Conservation (phyloP, 805 yeast species). For the Kregervanrija pseudodelftensis region DNA sequence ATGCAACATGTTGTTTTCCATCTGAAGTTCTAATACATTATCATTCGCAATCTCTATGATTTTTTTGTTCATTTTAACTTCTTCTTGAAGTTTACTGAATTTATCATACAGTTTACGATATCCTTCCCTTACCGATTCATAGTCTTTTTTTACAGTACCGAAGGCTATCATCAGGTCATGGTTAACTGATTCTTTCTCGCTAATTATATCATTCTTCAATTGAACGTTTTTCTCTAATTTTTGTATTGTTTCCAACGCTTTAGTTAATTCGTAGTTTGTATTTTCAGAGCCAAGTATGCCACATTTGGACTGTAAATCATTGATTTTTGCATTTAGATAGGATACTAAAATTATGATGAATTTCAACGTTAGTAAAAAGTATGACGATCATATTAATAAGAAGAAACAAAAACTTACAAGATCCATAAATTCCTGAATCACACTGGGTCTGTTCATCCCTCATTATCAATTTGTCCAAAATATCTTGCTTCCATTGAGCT, state of each 20-base stretch:
- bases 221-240: constrained; percentile 5
- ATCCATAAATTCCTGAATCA: constrained; percentile 10
- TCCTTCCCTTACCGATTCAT: constrained; percentile 18
- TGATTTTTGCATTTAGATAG: no score
- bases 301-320: no score
- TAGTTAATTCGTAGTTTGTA: neutral
- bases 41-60: constrained; percentile 45
- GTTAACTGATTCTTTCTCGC: constrained; percentile 7
- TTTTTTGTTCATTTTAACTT: constrained; percentile 32
- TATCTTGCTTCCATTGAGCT: constrained; percentile 15
- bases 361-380: constrained; percentile 4
- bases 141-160: constrained; percentile 11
- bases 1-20: constrained; percentile 40
- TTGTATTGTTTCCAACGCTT: constrained; percentile 1
- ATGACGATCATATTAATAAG: neutral
- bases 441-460: constrained; percentile 13
- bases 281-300: neutral
- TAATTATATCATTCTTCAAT: constrained; percentile 8
- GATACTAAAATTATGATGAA: no score
- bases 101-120: constrained; percentile 17
- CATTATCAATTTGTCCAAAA: constrained; percentile 11
- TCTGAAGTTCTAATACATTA: constrained; percentile 40
- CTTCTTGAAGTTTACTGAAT: constrained; percentile 21
- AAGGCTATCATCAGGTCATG: constrained; percentile 7
- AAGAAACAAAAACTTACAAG: constrained; percentile 15